phyloP scores from a whole-genome alignment of 108 stramenopile genomes.

The Fragilariopsis cylindrus region DNA sequence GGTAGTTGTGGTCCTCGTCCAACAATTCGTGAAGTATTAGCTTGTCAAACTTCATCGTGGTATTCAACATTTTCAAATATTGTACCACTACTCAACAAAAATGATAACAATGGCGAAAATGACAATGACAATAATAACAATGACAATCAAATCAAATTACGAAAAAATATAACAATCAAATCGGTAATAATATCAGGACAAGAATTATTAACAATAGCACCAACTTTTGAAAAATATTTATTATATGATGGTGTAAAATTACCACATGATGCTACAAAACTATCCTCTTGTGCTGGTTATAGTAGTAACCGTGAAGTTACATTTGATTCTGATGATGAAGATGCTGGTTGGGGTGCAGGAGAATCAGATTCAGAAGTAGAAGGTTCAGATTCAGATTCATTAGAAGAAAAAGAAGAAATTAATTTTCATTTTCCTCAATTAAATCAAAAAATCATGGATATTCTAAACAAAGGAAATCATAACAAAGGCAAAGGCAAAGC shows the following conservation, averaged over 20 bases:
- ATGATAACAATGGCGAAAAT: no score
- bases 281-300: conserved; percentile 60
- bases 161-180: conserved; percentile 67
- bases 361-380: conserved; percentile 9
- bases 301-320: conserved; percentile 31
- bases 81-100: neutral
- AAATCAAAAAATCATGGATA: conserved; percentile 37
- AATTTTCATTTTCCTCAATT: conserved; percentile 55
- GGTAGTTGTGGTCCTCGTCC: conserved; percentile 13
- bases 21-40: conserved; percentile 20
- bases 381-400: conserved; percentile 41
- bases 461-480: conserved; percentile 44
- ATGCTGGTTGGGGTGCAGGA: conserved; percentile 25
- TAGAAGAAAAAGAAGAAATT: neutral
- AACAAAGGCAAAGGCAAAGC: no score
- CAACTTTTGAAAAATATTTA: no score
- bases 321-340: conserved; percentile 31
- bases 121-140: neutral
- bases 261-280: conserved; percentile 60
- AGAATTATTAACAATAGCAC: conserved; percentile 39
- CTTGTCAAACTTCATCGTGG: conserved; percentile 47
- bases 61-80: conserved; percentile 43
- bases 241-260: conserved; percentile 86
- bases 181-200: conserved; percentile 42
- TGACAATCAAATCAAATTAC: neutral